Percentiles rank a stretch among this genome's conserved stretches.
These are phyloP conservation scores for Platismatia glauca DNA, from an alignment of 495 filamentous ascomycete species.

Conservation along the genomic window DNA sequence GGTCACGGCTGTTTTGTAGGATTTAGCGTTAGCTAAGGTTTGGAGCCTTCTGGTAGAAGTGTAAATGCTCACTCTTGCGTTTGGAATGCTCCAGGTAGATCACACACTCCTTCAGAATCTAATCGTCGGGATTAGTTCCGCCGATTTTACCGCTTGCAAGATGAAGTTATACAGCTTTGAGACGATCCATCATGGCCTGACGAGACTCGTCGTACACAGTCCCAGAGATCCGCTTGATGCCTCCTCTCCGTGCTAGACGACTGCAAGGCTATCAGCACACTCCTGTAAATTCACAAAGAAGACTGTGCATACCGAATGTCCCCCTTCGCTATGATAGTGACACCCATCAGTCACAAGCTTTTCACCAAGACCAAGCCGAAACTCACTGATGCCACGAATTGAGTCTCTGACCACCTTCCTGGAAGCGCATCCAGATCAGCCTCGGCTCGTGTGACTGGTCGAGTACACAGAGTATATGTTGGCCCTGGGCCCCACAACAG, in stretches of 20 bases:
- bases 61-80: slow-evolving; percentile 37
- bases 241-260: slow-evolving; percentile 70
- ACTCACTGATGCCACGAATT: slow-evolving; percentile 58
- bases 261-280: slow-evolving; percentile 31
- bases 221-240: slow-evolving; percentile 62
- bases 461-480: neutral
- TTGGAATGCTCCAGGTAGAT: slow-evolving; percentile 42
- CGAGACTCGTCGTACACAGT: slow-evolving; percentile 66
- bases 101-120: slow-evolving; percentile 48
- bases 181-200: slow-evolving; percentile 39
- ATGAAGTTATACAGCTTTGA: slow-evolving; percentile 42
- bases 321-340: slow-evolving; percentile 42
- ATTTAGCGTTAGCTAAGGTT: neutral
- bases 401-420: slow-evolving; percentile 56
- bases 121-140: neutral
- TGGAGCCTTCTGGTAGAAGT: neutral
- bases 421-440: neutral
- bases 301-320: slow-evolving; percentile 51
- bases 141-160: neutral
- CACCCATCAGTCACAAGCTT: slow-evolving; percentile 21
- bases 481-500: neutral
- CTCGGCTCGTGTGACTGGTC: neutral
- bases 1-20: slow-evolving; percentile 39
- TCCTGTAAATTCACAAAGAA: neutral
- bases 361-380: neutral